Conservation (phyloP, 176 grass and related monocot genomes). For the Rhipidocladum racemiflorum region DNA sequence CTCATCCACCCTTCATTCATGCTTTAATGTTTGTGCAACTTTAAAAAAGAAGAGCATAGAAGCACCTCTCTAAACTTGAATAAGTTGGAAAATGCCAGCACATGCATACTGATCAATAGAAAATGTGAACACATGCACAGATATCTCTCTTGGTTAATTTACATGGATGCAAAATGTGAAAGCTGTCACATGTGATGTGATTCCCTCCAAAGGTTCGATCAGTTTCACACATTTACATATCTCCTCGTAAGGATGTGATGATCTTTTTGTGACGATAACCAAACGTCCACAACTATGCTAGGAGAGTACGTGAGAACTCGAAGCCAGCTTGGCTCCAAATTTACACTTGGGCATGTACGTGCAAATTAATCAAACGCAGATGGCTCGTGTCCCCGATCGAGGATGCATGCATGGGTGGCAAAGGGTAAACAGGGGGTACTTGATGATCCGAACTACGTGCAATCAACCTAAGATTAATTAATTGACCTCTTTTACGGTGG, state of each 20-base stretch:
- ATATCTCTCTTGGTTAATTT: not conserved
- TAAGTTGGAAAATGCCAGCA: not conserved
- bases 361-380: too few relatives aligned
- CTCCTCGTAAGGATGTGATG: too few relatives aligned
- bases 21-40: too few relatives aligned
- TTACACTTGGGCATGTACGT: not conserved
- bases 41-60: too few relatives aligned
- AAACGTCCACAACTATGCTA: not conserved
- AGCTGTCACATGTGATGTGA: not conserved
- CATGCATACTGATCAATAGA: not conserved
- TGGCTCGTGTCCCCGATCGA: too few relatives aligned
- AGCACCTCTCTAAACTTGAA: too few relatives aligned
- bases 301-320: not conserved
- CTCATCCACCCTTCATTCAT: too few relatives aligned
- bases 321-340: not conserved
- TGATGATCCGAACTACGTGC: too few relatives aligned
- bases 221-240: not conserved
- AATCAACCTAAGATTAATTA: too few relatives aligned
- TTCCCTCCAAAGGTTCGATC: not conserved
- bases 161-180: conserved; percentile 4
- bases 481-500: too few relatives aligned
- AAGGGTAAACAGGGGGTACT: too few relatives aligned
- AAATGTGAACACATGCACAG: not conserved
- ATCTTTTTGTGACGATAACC: not conserved
- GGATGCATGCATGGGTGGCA: too few relatives aligned